These are phyloP conservation scores for Ramalina intermedia DNA, from an alignment of 495 filamentous ascomycete species.

Conservation along the genomic window DNA sequence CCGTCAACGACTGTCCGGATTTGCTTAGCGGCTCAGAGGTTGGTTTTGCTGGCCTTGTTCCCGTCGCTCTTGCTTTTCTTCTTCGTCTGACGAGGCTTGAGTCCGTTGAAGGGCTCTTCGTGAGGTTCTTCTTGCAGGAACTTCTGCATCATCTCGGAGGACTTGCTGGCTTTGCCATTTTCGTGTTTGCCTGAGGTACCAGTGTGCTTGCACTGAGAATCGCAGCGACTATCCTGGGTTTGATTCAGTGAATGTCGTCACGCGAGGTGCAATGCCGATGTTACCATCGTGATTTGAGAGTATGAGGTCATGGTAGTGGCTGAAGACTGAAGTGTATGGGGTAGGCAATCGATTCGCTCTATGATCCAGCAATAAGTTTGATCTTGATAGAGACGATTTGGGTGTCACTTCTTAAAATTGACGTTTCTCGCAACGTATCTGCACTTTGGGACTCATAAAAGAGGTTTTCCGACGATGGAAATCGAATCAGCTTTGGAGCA, in stretches of 20 bases:
- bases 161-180: background rate
- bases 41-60: background rate
- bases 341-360: too few species aligned
- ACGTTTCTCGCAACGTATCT: too few species aligned
- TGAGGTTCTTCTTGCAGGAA: background rate
- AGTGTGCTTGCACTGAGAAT: background rate
- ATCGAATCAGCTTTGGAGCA: too few species aligned
- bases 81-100: background rate
- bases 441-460: too few species aligned
- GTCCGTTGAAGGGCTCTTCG: background rate
- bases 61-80: background rate
- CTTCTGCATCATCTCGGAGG: background rate
- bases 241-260: background rate
- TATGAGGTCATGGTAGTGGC: too few species aligned
- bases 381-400: too few species aligned
- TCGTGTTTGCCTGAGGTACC: background rate
- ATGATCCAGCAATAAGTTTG: too few species aligned
- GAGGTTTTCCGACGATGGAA: too few species aligned
- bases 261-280: too few species aligned
- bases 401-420: too few species aligned
- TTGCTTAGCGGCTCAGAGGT: background rate
- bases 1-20: background rate
- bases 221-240: background rate
- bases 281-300: too few species aligned
- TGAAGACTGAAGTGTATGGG: too few species aligned